Base-by-base conservation (phyloP, 75 land plant genomes). In the Sequoia sempervirens region DNA sequence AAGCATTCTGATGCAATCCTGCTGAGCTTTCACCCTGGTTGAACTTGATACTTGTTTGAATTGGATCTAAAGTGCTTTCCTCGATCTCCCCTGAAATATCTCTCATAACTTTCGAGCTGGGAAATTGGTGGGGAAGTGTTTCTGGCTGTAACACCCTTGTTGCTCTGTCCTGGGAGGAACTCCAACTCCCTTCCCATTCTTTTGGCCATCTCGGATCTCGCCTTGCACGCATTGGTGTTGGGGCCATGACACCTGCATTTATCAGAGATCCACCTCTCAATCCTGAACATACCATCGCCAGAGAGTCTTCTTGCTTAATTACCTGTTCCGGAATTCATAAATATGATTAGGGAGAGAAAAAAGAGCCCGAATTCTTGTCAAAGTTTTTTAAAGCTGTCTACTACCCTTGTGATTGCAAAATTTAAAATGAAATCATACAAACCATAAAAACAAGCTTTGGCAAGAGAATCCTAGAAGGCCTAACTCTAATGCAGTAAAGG, bases 181-280 rank as follows among this genome's bases (percentile, higher is more conserved):
- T 82, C 92, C 92, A 91, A 20, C 84, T 84, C n/a, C 84, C 38
- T 40, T 91, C 84, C 92, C 92, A 91, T 78, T 89, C 92, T 54
- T 84, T 84, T 18, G 91, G 92, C 92, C 92, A 91, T 37, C 81
- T 87, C 26, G 91, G 89, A 79, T 89, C 81, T 75, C 81, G 87
- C 53, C 89, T 85, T n/a, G 87, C 87, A 30, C 86, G 81, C 34
- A 64, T 64, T 32, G 92, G 91, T 9, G 91, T 83, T 23, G 89
- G 86, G 10, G 70, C 54, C 82, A 91, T 80, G 17, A 91, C 87
- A 28, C 92, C 92, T 10, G 90, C 92, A 84, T 91, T 91, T 26
- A 87, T 81, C 36, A 91, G 84, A 28, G 92, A 91, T 20, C 92
- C 92, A 61, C 90, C 92, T 43, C 92, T 89, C 38, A 91, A 86